Evolutionary conservation across 31 red algal genomes (phyloP), one percentile per base, ranked within the genome.

Genomic region (Endocladia muricata): DNA sequence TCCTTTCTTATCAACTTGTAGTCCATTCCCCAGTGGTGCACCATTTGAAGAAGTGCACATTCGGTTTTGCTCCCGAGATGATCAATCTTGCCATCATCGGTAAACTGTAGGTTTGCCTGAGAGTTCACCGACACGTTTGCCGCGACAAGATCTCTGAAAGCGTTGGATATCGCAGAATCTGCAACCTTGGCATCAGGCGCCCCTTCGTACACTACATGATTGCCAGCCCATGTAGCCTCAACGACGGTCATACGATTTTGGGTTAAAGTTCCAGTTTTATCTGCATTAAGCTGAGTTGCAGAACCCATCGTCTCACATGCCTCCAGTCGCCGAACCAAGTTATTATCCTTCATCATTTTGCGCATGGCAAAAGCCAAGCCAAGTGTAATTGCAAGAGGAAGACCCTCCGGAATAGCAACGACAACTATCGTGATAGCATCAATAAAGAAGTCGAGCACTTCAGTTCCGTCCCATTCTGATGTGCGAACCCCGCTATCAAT

Each of bases 261-360:
- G 35, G 94, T 97, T 33, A 97, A 58, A 13, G 94, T 97, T 34
- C 94, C 94, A 2, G 94, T 97, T 68, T 97, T 97, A 56, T 97
- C 94, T 0, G 89, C 85, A 51, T 93, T 93, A 8, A 97, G 74
- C 68, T 93, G 89, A 2, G 94, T 97, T 3, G 94, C 94, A 22
- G 82, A 91, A 9, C 94, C 94, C 94, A 97, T 97, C 6, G 89
- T 97, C 78, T 97, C 94, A 56, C 94, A 97, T 19, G 94, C 94
- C 41, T 97, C 94, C 8, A 97, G 73, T 54, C 89, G 71, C 21
- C 89, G 89, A 55, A 97, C 94, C 29, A 97, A 80, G 39, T 93
- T 97, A 35, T 93, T 81, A 41, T 97, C 94, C 62, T 90, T 79
- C 94, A 97, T 97, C 94, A 97, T 97, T 71, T 97, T 92, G 47